These are phyloP conservation scores for Fusarium nematophilum DNA, from an alignment of 2,329 filamentous ascomycete species.

Conservation along the genomic window DNA sequence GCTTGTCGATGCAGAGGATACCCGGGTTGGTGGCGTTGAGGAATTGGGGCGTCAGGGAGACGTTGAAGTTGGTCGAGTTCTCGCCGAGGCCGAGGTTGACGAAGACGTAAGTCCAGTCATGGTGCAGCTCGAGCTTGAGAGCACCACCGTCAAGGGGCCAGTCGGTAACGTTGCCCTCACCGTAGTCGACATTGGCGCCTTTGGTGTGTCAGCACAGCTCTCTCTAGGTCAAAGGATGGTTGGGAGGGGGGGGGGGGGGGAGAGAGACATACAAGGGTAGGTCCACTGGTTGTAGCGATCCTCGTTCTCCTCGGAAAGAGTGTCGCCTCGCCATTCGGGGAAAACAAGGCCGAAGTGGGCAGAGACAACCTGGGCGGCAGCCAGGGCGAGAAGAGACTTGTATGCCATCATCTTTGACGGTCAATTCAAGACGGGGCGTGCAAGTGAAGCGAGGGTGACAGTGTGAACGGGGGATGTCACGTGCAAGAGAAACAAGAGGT, in stretches of 20 bases:
- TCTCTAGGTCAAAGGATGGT: too few relatives aligned
- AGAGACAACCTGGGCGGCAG: conserved; percentile 51
- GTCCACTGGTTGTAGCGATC: conserved; percentile 60
- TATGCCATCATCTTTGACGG: conserved; percentile 43
- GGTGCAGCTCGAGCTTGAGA: conserved; percentile 61
- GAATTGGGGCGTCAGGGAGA: conserved; percentile 70
- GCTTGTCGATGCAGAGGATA: conserved; percentile 72
- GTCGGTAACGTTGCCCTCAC: conserved; percentile 59
- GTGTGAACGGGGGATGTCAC: background rate
- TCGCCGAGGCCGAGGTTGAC: conserved; percentile 64
- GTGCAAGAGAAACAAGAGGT: background rate
- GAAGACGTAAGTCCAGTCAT: conserved; percentile 64
- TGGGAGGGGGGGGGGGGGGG: too few relatives aligned
- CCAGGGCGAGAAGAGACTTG: conserved; percentile 49
- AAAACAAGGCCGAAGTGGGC: conserved; percentile 63
- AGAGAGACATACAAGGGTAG: conserved; percentile 60
- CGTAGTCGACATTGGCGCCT: conserved; percentile 62
- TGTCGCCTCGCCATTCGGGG: conserved; percentile 62
- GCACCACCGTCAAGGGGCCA: conserved; percentile 64
- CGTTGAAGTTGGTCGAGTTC: conserved; percentile 73
- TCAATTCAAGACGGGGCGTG: background rate
- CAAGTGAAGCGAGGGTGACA: background rate
- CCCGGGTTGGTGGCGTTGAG: conserved; percentile 70
- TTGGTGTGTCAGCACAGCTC: conserved; percentile 4
- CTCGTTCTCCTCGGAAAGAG: conserved; percentile 52